Percentiles rank a stretch among this genome's conserved stretches.
phyloP scores from a whole-genome alignment of 2,329 filamentous ascomycete species.

The Fusarium miscanthi region DNA sequence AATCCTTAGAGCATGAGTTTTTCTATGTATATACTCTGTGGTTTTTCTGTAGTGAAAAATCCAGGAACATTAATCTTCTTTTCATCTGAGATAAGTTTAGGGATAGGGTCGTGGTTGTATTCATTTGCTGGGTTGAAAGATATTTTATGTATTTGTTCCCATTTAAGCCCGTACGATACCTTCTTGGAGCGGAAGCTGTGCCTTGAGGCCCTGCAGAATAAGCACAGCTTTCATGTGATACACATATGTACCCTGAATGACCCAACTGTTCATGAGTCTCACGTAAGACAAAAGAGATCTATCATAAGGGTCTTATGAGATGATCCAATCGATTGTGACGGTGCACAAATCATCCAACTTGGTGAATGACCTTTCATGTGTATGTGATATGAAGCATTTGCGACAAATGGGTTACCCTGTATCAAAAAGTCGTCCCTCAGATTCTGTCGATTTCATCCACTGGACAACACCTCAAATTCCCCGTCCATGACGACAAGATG shows the following conservation, averaged over 20 bases:
- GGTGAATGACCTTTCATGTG: neutral
- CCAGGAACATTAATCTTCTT: no score
- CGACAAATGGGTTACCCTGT: constrained; percentile 4
- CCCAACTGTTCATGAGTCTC: neutral
- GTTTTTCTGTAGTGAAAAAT: neutral
- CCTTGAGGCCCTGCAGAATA: neutral
- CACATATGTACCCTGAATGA: neutral
- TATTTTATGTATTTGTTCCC: neutral
- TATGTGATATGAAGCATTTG: neutral
- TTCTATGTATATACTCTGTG: neutral
- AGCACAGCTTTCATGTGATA: neutral
- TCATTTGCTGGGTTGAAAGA: neutral
- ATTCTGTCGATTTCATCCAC: neutral
- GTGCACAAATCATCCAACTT: neutral
- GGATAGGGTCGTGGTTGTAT: no score
- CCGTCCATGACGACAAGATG: constrained; percentile 19
- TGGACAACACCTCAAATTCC: neutral
- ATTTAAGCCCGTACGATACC: neutral
- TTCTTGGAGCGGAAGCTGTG: neutral
- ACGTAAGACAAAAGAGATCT: neutral
- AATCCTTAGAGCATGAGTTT: no score
- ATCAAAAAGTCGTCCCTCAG: neutral
- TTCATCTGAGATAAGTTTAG: neutral
- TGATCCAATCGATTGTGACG: neutral
- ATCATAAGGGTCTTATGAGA: neutral